These are phyloP conservation scores for Candida chilensis DNA, from an alignment of 805 yeast genomes.

Conservation along the genomic window DNA sequence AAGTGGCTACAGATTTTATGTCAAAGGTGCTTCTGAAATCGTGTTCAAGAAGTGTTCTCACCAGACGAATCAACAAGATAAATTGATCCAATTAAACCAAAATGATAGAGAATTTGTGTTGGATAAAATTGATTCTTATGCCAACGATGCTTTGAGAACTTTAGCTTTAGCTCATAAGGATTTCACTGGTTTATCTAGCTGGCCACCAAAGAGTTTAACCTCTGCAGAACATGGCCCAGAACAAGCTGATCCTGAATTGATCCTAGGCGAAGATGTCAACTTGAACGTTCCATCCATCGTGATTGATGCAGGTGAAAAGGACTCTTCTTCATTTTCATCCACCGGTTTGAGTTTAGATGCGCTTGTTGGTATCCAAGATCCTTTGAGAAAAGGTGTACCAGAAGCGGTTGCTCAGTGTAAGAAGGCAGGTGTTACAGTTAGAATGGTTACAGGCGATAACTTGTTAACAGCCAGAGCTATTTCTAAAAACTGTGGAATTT, in stretches of 20 bases:
- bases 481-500: constrained; percentile 77
- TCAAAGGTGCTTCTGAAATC: constrained; percentile 95
- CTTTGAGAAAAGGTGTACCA: constrained; percentile 83
- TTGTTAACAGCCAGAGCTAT: constrained; percentile 87
- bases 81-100: constrained; percentile 15
- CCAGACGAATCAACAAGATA: constrained; percentile 19
- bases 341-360: constrained; percentile 51
- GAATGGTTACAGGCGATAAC: constrained; percentile 99
- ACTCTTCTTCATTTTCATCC: background rate
- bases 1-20: constrained; percentile 46
- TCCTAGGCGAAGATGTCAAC: constrained; percentile 22
- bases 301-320: background rate
- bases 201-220: constrained; percentile 61
- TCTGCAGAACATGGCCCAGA: constrained; percentile 15
- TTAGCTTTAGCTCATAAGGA: constrained; percentile 82
- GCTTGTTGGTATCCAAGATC: constrained; percentile 92
- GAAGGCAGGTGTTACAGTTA: constrained; percentile 85
- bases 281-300: background rate
- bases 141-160: constrained; percentile 78
- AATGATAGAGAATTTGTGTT: constrained; percentile 15
- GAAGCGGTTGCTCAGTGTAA: constrained; percentile 82
- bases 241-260: constrained; percentile 32
- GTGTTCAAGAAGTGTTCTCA: constrained; percentile 53
- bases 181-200: constrained; percentile 31
- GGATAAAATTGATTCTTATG: constrained; percentile 41